Base-by-base conservation (phyloP, 352 stramenopile genomes). In the Phytophthora vignae region DNA sequence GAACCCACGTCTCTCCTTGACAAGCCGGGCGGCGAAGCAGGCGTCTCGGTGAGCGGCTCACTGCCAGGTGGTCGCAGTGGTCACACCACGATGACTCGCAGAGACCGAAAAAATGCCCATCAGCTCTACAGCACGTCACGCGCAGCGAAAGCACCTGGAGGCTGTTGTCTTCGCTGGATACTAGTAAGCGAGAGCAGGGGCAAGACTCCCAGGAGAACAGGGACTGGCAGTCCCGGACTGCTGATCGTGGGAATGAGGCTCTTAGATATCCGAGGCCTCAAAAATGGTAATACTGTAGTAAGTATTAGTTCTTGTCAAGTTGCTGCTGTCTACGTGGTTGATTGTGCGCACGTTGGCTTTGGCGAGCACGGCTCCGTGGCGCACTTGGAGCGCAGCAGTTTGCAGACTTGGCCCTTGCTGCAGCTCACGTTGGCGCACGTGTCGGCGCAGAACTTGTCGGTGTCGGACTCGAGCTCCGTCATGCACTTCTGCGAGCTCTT, bases 61-160 rank as follows among this genome's bases (percentile, higher is more conserved):
- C 48, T 42, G 49, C 40, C 46, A 12, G 12, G 22, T 25, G 22
- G 22, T 25, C 22, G 22, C 22, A 25, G n/a, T 53, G 49, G 48
- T 64, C 14, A 60, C 46, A 66, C 46, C 56, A 52, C 25, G 60
- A 67, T 67, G 36, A 54, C n/a, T n/a, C n/a, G n/a, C n/a, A n/a
- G n/a, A n/a, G n/a, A n/a, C n/a, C n/a, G n/a, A n/a, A n/a, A n/a
- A n/a, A n/a, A n/a, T n/a, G n/a, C n/a, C n/a, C n/a, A n/a, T n/a
- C n/a, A n/a, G n/a, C 59, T 66, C 31, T 66, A 38, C 22, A 33
- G 29, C 10, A 33, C 29, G 29, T n/a, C 17, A 38, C 48, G 65
- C 65, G 25, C 40, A 50, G 64, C 56, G 25, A 56, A 33, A 65
- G 9, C 33, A 12, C 9, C 9, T 40, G 11, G 1, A 40, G 2